Evolutionary conservation across 1,284 basidiomycete genomes (phyloP).

Genomic region (Pseudozyma sp.): DNA sequence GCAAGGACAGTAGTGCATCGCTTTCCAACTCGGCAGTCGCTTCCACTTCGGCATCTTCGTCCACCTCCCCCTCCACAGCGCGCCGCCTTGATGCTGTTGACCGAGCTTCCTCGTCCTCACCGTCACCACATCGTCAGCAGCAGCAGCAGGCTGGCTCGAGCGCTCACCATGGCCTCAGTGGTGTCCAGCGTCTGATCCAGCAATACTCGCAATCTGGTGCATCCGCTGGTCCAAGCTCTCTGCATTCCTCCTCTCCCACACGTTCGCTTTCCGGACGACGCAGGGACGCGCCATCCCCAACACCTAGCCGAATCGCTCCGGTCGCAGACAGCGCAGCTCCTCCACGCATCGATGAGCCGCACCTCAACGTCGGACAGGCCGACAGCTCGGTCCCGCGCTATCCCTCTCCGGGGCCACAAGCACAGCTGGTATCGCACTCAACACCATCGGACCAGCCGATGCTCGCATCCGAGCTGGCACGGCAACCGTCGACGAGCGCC

Average conservation of each 20-base stretch:
- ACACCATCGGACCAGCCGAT: slow-evolving; percentile 5
- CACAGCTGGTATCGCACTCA: not conserved
- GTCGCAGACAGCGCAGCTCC: not conserved
- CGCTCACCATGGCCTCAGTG: slow-evolving; percentile 10
- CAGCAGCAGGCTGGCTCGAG: not conserved
- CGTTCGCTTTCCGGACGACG: slow-evolving; percentile 20
- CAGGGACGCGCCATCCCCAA: slow-evolving; percentile 3
- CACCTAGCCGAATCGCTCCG: slow-evolving; percentile 5
- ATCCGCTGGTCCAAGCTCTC: slow-evolving; percentile 7
- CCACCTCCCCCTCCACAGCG: slow-evolving; percentile 13
- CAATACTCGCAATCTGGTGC: slow-evolving; percentile 34
- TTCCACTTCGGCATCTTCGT: not conserved
- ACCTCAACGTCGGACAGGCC: not conserved
- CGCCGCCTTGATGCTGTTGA: slow-evolving; percentile 18
- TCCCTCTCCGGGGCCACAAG: not conserved
- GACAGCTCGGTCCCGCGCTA: not conserved
- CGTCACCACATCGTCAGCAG: not conserved
- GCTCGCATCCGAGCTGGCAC: not conserved
- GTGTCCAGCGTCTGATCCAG: slow-evolving; percentile 44
- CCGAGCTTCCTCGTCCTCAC: slow-evolving; percentile 2
- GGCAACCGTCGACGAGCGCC: slow-evolving; percentile 3
- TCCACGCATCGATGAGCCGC: not conserved
- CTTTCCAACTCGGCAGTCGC: slow-evolving; percentile 5
- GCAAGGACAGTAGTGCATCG: slow-evolving; percentile 18
- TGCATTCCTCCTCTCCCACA: slow-evolving; percentile 8